Base-by-base conservation (phyloP, 305 asterid genomes). In the Andrographis paniculata region DNA sequence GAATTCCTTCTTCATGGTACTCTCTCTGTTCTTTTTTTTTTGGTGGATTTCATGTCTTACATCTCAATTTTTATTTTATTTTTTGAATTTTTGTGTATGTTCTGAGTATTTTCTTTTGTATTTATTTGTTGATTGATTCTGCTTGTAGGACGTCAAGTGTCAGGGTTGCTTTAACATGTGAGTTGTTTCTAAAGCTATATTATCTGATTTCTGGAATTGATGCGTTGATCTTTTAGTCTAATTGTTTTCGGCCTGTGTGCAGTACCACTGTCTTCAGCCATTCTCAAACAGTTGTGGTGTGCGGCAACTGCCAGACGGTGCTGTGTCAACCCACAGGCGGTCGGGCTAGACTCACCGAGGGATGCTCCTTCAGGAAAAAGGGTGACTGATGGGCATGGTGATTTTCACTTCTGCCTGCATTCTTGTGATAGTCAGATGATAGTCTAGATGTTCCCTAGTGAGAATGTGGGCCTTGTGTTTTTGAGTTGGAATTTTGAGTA, bases 1-100 rank as follows among this genome's bases (percentile, higher is more conserved):
- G 0, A 73, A 78, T 40, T 78, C 82, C 0, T 82, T 78, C 60
- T 76, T 73, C 69, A 78, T 77, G 87, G 84, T 75, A 45, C 17
- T 3, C 17, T 19, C 17, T 1, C 27, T 9, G 1, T 11, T 1
- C 21, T n/a, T 3, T 1, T 17, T 14, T 4, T 0, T 14, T n/a
- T n/a, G n/a, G n/a, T n/a, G n/a, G n/a, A n/a, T n/a, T n/a, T n/a
- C n/a, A n/a, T n/a, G n/a, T n/a, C n/a, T n/a, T n/a, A n/a, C n/a
- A n/a, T n/a, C n/a, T n/a, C 17, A 3, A 15, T 19, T 20, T 1
- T 35, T 9, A 1, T 11, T 1, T 28, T n/a, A 4, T 1, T 17
- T 14, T 4, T 0, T 14, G 56, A n/a, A n/a, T 40, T 22, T 17
- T 23, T 17, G 6, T 6, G 9, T 18, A 4, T 31, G 0, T 14